phyloP scores from a whole-genome alignment of 2,329 filamentous ascomycete species.

The Chaetomium strumarium region DNA sequence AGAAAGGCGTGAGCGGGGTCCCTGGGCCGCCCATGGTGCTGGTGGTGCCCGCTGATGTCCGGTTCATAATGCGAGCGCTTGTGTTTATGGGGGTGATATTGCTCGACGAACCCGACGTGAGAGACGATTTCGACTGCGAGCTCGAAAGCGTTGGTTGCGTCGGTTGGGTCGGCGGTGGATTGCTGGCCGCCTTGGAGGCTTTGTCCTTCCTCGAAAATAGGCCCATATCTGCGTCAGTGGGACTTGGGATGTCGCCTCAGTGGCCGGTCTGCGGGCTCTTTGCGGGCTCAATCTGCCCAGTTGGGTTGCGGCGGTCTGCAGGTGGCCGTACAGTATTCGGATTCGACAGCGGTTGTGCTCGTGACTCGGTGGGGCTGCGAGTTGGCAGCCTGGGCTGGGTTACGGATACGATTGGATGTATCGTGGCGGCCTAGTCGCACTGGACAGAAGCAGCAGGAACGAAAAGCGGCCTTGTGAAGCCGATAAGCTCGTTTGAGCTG shows the following conservation, averaged over 20 bases:
- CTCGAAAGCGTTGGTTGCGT: constrained; percentile 35
- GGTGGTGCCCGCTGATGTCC: constrained; percentile 46
- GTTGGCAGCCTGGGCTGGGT: neutral
- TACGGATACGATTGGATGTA: constrained; percentile 10
- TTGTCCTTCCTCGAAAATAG: constrained; percentile 52
- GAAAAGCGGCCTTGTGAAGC: neutral
- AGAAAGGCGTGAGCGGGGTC: constrained; percentile 48
- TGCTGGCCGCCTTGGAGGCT: constrained; percentile 35
- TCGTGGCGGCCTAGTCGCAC: neutral
- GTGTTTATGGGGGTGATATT: constrained; percentile 34
- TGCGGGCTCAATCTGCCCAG: constrained; percentile 13
- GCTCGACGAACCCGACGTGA: constrained; percentile 47
- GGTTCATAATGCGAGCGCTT: constrained; percentile 39
- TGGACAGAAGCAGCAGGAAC: neutral
- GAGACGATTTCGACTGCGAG: constrained; percentile 45
- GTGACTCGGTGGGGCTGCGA: constrained; percentile 16
- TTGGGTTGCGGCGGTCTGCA: constrained; percentile 17
- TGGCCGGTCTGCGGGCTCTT: constrained; percentile 1
- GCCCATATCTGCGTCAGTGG: constrained; percentile 39
- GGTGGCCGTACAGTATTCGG: constrained; percentile 7
- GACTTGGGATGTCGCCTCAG: constrained; percentile 9
- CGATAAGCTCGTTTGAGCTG: neutral
- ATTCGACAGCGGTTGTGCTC: constrained; percentile 15
- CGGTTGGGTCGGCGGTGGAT: neutral
- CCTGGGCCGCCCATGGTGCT: constrained; percentile 33